phyloP scores from a whole-genome alignment of 306 rosid genomes.

The Quercus mongolica region DNA sequence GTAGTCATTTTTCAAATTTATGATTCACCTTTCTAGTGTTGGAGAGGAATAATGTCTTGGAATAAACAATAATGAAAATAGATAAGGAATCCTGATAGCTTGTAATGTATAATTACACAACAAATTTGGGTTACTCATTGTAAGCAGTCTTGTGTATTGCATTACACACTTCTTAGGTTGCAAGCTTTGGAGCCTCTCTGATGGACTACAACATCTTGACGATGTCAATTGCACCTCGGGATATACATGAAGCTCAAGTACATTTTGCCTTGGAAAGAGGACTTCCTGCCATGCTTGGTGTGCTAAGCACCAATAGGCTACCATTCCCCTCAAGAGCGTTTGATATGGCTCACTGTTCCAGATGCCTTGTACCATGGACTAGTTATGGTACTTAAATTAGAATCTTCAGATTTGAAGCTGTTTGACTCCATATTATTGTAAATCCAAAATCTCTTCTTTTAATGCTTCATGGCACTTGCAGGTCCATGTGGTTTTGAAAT shows the following conservation, averaged over 20 bases:
- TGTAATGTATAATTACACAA: background rate
- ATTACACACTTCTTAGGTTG: slow-evolving; percentile 35
- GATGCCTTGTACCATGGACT: slow-evolving; percentile 61
- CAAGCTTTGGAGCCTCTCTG: slow-evolving; percentile 59
- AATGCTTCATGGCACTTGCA: background rate
- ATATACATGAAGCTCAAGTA: slow-evolving; percentile 54
- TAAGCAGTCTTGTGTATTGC: background rate
- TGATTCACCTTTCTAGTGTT: background rate
- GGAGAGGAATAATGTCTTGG: background rate
- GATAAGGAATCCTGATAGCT: background rate
- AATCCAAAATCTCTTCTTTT: background rate
- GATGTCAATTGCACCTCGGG: slow-evolving; percentile 59
- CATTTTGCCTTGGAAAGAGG: slow-evolving; percentile 63
- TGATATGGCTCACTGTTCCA: slow-evolving; percentile 65
- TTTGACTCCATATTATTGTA: background rate
- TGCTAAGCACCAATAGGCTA: slow-evolving; percentile 45
- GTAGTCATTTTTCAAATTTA: background rate
- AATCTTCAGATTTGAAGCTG: slow-evolving; percentile 1
- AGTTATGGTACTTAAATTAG: slow-evolving; percentile 39
- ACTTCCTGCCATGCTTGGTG: slow-evolving; percentile 62
- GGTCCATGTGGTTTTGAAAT: background rate
- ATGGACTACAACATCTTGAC: slow-evolving; percentile 45
- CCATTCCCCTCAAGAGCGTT: slow-evolving; percentile 58
- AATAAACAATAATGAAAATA: background rate
- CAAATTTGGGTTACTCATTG: background rate